Evolutionary conservation across 2,329 filamentous ascomycete genomes (phyloP).

Genomic region (Davidsoniella australis): DNA sequence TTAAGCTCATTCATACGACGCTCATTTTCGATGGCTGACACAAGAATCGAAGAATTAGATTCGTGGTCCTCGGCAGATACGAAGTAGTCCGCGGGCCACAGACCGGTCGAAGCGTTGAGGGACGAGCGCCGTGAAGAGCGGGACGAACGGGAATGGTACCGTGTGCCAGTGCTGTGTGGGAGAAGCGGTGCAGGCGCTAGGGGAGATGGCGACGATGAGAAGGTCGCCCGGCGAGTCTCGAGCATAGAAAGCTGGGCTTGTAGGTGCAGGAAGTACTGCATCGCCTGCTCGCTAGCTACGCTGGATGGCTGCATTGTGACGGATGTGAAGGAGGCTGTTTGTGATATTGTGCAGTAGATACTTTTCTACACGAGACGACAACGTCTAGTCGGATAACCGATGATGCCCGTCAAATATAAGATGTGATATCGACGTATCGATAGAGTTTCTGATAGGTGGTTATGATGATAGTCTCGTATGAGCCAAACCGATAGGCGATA

Average conservation of each 20-base stretch:
- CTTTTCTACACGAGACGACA: too few relatives aligned
- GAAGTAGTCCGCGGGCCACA: background rate
- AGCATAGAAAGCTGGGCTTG: constrained; percentile 36
- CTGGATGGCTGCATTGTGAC: constrained; percentile 5
- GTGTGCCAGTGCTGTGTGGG: constrained; percentile 22
- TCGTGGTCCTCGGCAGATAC: too few relatives aligned
- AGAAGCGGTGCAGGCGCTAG: background rate
- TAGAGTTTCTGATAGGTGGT: background rate
- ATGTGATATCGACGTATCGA: background rate
- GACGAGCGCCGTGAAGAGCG: constrained; percentile 2
- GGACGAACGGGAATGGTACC: background rate
- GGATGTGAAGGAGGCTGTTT: background rate
- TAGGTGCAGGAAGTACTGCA: constrained; percentile 37
- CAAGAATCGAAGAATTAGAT: too few relatives aligned
- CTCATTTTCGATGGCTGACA: constrained; percentile 24
- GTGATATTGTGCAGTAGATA: too few relatives aligned
- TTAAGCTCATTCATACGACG: constrained; percentile 38
- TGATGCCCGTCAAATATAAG: too few relatives aligned
- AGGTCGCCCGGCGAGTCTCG: background rate
- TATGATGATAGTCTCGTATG: background rate
- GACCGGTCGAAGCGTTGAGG: constrained; percentile 4
- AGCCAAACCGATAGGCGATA: background rate
- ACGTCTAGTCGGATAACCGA: too few relatives aligned
- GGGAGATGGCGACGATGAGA: background rate
- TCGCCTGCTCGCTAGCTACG: constrained; percentile 26